These are phyloP conservation scores for Neoboletus subvelutipes DNA, from an alignment of 768 basidiomycete genomes.

Conservation along the genomic window DNA sequence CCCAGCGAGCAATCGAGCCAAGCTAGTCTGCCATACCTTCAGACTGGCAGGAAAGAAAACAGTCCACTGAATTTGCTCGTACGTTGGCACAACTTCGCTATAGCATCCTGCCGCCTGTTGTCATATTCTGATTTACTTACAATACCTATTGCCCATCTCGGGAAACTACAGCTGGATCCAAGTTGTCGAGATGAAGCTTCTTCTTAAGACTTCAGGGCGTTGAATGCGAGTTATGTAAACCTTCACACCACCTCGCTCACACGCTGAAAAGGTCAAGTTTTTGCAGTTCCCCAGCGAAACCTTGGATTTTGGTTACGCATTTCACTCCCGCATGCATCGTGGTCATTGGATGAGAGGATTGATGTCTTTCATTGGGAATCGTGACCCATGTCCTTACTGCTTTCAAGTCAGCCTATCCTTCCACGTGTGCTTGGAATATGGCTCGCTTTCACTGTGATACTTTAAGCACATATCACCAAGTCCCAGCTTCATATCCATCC, in stretches of 20 bases:
- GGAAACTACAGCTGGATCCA: neutral
- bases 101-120: neutral
- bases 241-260: neutral
- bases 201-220: too few species aligned
- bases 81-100: too few species aligned
- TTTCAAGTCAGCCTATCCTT: neutral
- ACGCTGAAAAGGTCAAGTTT: neutral
- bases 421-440: neutral
- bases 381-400: neutral
- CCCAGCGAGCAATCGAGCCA: neutral
- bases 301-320: neutral
- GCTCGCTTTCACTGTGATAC: neutral
- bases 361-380: neutral
- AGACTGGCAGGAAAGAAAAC: neutral
- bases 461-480: neutral
- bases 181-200: neutral
- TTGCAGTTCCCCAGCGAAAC: neutral
- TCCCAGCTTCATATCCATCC: neutral
- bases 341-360: neutral
- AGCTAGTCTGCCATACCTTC: neutral
- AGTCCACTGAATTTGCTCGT: neutral
- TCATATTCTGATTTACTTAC: neutral
- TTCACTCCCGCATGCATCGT: neutral
- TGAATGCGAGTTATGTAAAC: too few species aligned
- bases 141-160: rapidly evolving